Conservation (phyloP, 495 filamentous ascomycete species). For the Penicillium daleae region DNA sequence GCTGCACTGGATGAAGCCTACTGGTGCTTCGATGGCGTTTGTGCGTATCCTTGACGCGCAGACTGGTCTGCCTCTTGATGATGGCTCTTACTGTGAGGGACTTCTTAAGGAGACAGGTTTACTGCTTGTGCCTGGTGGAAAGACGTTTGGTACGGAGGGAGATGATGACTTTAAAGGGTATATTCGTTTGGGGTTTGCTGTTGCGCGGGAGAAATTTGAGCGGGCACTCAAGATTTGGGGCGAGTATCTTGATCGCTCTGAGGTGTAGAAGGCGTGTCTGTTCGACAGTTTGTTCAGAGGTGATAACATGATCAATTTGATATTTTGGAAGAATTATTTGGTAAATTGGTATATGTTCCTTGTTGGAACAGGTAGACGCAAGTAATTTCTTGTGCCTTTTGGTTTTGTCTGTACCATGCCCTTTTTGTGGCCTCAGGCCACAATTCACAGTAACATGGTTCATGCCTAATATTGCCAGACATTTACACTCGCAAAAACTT, state of each 20-base stretch:
- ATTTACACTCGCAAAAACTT: too few species aligned
- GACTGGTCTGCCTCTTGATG: neutral
- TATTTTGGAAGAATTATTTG: too few species aligned
- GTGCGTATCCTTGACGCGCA: neutral
- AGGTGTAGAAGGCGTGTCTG: neutral
- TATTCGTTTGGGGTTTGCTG: neutral
- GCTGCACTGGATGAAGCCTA: neutral
- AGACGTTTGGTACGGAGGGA: neutral
- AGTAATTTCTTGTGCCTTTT: neutral
- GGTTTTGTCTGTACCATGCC: neutral
- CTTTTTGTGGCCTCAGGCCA: neutral
- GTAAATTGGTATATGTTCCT: neutral
- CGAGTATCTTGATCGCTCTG: neutral
- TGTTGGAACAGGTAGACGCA: neutral
- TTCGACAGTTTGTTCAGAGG: too few species aligned
- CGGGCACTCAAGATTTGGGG: neutral
- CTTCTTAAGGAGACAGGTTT: neutral
- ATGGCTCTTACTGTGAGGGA: neutral
- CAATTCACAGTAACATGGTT: neutral
- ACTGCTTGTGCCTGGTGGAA: neutral
- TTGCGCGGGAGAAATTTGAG: neutral
- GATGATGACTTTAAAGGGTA: neutral
- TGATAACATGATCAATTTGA: too few species aligned
- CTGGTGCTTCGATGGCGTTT: neutral
- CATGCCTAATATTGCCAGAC: too few species aligned